Conservation (phyloP, 257 asterid genomes). For the Osmanthus fragrans region DNA sequence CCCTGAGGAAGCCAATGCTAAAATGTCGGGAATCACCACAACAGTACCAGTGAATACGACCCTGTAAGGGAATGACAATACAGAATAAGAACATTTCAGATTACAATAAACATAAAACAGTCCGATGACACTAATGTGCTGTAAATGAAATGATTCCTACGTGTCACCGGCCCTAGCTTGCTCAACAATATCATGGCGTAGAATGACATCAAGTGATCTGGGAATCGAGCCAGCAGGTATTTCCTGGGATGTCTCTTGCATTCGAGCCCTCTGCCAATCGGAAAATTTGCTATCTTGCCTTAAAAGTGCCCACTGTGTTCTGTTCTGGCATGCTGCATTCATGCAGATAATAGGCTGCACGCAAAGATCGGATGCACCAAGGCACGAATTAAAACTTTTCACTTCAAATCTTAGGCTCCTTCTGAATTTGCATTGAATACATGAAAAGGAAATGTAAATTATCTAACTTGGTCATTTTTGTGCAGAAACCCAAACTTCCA, state of each 20-base stretch:
- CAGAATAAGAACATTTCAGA: slow-evolving; percentile 10
- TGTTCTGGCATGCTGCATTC: slow-evolving; percentile 87
- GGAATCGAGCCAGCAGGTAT: slow-evolving; percentile 99
- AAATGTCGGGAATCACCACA: slow-evolving; percentile 86
- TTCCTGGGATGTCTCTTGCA: slow-evolving; percentile 97
- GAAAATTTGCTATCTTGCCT: slow-evolving; percentile 98
- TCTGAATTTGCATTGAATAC: not conserved
- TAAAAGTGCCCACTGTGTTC: slow-evolving; percentile 83
- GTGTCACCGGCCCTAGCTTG: slow-evolving; percentile 98
- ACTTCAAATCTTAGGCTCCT: not conserved
- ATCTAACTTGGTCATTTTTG: not conserved
- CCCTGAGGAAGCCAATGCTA: slow-evolving; percentile 91
- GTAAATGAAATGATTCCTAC: slow-evolving; percentile 40
- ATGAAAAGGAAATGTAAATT: not conserved
- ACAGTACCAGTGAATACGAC: slow-evolving; percentile 92
- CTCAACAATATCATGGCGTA: slow-evolving; percentile 91
- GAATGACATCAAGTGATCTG: slow-evolving; percentile 92
- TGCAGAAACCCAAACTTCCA: not conserved
- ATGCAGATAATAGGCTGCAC: slow-evolving; percentile 91
- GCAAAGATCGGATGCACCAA: slow-evolving; percentile 1
- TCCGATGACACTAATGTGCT: not conserved
- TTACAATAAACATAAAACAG: slow-evolving; percentile 4
- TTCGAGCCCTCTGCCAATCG: slow-evolving; percentile 98
- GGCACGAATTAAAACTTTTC: not conserved
- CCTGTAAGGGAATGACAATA: slow-evolving; percentile 45